Evolutionary conservation across 768 basidiomycete genomes (phyloP), one percentile per base, ranked within the genome.

Genomic region (Auricularia cornea): DNA sequence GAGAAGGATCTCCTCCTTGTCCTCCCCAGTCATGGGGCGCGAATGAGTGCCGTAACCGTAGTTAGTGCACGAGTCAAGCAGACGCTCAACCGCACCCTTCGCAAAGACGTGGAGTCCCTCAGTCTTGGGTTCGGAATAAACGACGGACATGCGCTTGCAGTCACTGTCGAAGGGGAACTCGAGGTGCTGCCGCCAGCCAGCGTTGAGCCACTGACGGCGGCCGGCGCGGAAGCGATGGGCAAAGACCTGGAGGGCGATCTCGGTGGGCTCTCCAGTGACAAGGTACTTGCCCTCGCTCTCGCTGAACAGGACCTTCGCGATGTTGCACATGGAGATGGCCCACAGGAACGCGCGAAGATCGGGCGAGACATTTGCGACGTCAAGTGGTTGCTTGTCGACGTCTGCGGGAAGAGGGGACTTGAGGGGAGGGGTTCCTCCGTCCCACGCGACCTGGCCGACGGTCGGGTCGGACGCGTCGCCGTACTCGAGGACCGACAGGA

Each of bases 181-280:
- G 16, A 66, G 67, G 33, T 72, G 71, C 26, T 77, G 70, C n/a
- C 73, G 68, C 61, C 71, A 78, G 18, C 76, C 72, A 16, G 16
- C 30, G 11, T 57, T 31, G 8, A 57, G 54, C 54, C 54, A 57
- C 18, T 26, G 54, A 4, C 54, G 54, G 23, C 74, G 71, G 8
- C 82, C 81, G 52, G 78, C 75, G 2, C 77, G 76, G 54, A 83
- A 74, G 63, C 80, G 81, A 59, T 78, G 76, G 1, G 82, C 81
- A 62, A 83, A 81, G 26, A 83, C 81, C 67, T 83, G 82, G 3
- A 84, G 76, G 3, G 82, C 82, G 57, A 83, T 78, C 67, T 84
- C 82, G 2, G 83, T 83, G 2, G 83, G 81, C 65, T 83, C 83
- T 28, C 83, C 83, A 51, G 78, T 80, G 11, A 81, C 80, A 68